Evolutionary conservation across 202 grass and related monocot genomes (phyloP).

Genomic region (Carex sylvatica): DNA sequence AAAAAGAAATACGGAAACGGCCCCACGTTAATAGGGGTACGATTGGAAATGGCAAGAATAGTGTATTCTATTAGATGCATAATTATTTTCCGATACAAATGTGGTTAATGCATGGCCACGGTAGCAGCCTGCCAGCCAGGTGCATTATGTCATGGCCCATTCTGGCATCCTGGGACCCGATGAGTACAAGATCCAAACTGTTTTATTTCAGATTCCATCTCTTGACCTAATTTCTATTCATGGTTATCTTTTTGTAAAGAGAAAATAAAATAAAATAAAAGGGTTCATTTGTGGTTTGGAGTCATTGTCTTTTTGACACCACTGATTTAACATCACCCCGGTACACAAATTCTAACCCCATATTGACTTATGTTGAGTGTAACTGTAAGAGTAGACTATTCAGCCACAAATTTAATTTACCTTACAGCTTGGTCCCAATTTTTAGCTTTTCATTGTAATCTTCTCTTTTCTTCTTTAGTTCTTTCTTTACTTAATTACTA

Average conservation of each 20-base stretch:
- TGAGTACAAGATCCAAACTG: neutral
- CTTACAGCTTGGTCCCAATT: neutral
- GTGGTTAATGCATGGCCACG: neutral
- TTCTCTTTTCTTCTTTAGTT: no score
- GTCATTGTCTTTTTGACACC: neutral
- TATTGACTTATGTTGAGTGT: neutral
- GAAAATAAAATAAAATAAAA: neutral
- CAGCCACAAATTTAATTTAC: neutral
- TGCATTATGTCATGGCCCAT: neutral
- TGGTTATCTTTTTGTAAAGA: neutral
- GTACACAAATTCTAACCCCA: neutral
- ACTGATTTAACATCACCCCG: neutral
- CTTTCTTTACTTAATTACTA: no score
- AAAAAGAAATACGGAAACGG: neutral
- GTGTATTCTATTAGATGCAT: neutral
- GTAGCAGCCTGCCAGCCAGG: neutral
- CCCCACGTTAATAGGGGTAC: neutral
- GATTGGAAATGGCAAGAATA: neutral
- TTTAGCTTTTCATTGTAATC: neutral
- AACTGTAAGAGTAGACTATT: no score
- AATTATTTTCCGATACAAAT: slow-evolving; percentile 3
- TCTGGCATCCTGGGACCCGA: neutral
- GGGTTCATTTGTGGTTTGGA: neutral
- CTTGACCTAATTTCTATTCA: neutral
- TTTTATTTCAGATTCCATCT: neutral